Evolutionary conservation across 1,284 basidiomycete genomes (phyloP).

Genomic region (Sparassis latifolia): DNA sequence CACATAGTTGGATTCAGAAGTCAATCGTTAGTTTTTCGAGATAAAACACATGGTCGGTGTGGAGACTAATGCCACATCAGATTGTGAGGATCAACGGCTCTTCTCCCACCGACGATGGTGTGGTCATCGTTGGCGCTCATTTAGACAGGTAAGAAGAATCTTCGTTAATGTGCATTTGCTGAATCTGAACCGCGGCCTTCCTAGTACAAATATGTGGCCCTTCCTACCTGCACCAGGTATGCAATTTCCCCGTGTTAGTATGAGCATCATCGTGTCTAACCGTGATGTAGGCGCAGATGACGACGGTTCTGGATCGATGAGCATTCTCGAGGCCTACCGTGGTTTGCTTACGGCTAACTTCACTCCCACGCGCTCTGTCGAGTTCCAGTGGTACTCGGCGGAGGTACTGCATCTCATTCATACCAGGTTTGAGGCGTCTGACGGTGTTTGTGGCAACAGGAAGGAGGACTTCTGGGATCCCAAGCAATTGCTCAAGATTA

Average conservation of each 20-base stretch:
- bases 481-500: constrained; percentile 87
- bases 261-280: constrained; percentile 3
- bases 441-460: constrained; percentile 35
- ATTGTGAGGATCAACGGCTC: constrained; percentile 70
- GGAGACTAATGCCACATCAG: constrained; percentile 30
- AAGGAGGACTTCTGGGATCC: constrained; percentile 91
- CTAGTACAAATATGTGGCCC: constrained; percentile 80
- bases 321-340: constrained; percentile 86
- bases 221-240: constrained; percentile 84
- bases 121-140: constrained; percentile 78
- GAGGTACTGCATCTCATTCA: constrained; percentile 42
- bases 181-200: constrained; percentile 3
- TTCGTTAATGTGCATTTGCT: constrained; percentile 7
- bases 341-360: constrained; percentile 77
- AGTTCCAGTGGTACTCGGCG: constrained; percentile 96
- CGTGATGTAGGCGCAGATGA: constrained; percentile 61
- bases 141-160: constrained; percentile 68
- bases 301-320: constrained; percentile 88
- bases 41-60: constrained; percentile 4
- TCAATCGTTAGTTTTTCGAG: constrained; percentile 57
- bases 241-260: constrained; percentile 8
- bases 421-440: constrained; percentile 1
- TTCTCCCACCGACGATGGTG: constrained; percentile 47
- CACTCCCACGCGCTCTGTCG: constrained; percentile 71
- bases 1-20: constrained; percentile 91